phyloP scores from a whole-genome alignment of 106 monocot species.

The Agapanthus africanus region DNA sequence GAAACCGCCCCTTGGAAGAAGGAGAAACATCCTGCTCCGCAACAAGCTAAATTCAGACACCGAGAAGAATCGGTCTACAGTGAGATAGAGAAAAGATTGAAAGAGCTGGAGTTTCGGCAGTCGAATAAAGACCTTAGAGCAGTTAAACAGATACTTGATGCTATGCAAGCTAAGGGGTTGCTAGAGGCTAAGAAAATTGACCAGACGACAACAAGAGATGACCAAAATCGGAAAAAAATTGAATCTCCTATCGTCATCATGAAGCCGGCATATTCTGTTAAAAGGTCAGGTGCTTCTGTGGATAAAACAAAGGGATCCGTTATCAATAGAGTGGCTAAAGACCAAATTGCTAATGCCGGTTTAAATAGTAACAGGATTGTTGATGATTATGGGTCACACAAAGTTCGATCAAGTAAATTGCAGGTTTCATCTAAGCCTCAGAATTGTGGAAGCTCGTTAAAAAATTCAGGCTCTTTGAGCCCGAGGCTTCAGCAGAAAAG shows the following conservation, averaged over 20 bases:
- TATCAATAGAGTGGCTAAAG: constrained; percentile 20
- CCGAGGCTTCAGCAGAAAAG: constrained; percentile 37
- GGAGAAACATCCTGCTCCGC: constrained; percentile 17
- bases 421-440: too few species aligned
- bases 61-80: constrained; percentile 32
- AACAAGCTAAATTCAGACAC: constrained; percentile 3
- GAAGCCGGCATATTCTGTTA: constrained; percentile 53
- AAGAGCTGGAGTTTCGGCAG: constrained; percentile 47
- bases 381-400: constrained; percentile 17
- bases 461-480: constrained; percentile 31
- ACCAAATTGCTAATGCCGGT: constrained; percentile 19
- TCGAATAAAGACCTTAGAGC: constrained; percentile 63
- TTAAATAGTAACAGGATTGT: constrained; percentile 13
- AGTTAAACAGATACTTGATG: constrained; percentile 60
- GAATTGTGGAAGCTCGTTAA: constrained; percentile 23
- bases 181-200: constrained; percentile 18
- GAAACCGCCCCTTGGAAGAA: constrained; percentile 78
- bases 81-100: constrained; percentile 59
- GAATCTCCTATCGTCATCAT: constrained; percentile 82
- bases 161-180: constrained; percentile 38
- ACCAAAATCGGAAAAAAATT: constrained; percentile 13
- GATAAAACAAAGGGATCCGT: constrained; percentile 21
- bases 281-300: constrained; percentile 12
- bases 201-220: background rate
- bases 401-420: background rate